phyloP scores from a whole-genome alignment of 495 filamentous ascomycete species.

The Lichenothelia convexa region DNA sequence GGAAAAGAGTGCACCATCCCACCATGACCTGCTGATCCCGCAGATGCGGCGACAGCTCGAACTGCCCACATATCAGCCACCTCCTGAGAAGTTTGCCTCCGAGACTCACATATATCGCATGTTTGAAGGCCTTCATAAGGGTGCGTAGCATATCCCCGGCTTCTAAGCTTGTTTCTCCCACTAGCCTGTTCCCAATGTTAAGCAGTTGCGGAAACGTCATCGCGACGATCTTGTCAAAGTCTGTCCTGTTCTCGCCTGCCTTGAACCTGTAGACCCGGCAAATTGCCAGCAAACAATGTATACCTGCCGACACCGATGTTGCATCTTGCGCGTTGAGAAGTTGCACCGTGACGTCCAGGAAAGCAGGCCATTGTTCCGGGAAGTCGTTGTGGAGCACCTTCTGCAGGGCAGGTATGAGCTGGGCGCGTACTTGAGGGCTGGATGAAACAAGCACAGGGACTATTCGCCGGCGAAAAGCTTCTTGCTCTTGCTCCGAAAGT shows the following conservation, averaged over 20 bases:
- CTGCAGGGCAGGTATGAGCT: slow-evolving; percentile 82
- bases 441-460: slow-evolving; percentile 75
- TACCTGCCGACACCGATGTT: slow-evolving; percentile 69
- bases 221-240: slow-evolving; percentile 89
- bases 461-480: slow-evolving; percentile 66
- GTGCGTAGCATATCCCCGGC: slow-evolving; percentile 93
- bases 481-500: slow-evolving; percentile 78
- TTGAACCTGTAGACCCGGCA: slow-evolving; percentile 92
- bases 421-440: slow-evolving; percentile 59
- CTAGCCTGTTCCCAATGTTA: slow-evolving; percentile 65
- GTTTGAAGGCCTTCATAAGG: slow-evolving; percentile 89
- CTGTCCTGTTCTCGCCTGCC: slow-evolving; percentile 55
- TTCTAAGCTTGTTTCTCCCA: slow-evolving; percentile 77
- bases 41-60: slow-evolving; percentile 65
- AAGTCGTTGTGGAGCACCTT: slow-evolving; percentile 94
- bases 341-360: slow-evolving; percentile 77
- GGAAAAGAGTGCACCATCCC: slow-evolving; percentile 86
- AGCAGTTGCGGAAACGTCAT: slow-evolving; percentile 82
- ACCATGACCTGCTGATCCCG: slow-evolving; percentile 67
- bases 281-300: slow-evolving; percentile 85
- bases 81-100: not conserved
- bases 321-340: slow-evolving; percentile 70
- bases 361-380: slow-evolving; percentile 80
- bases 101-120: slow-evolving; percentile 72
- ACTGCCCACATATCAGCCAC: slow-evolving; percentile 32